Evolutionary conservation across 345 rosid species (phyloP), one percentile per base, ranked within the genome.

Genomic region (Gossypium raimondii): DNA sequence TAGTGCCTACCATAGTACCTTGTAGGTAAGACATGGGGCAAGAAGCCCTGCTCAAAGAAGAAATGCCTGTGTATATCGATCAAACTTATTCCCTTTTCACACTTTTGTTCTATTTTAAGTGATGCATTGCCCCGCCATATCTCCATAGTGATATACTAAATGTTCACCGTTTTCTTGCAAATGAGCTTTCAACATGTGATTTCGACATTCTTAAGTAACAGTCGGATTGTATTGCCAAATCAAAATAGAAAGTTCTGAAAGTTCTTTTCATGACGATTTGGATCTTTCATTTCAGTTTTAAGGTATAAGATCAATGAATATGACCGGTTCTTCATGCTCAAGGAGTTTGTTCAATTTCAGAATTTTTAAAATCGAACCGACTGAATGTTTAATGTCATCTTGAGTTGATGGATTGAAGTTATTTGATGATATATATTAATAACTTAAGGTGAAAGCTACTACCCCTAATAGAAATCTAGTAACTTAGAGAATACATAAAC

Each of bases 161-260:
- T 27, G 27, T 53, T 25, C 11, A 47, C 43, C 11, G 18, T 25
- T 25, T 43, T 43, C 57, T 12, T 51, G 79, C 56, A 59, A 70
- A 69, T 38, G 20, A 67, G 56, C 57, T 55, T 73, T 70, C 22
- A 38, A 13, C 75, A 56, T 55, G 13, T 29, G 75, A 55, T 18
- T 73, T 45, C 9, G 44, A 22, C 56, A 29, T 57, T 64, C 73
- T 56, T 51, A 22, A 55, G 18, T 17, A 55, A 18, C 11, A 55
- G 59, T 55, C 2, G 4, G 25, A 18, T 55, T 18, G 22, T 55
- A 55, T 55, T 55, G 22, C 41, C 41, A 7, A 1, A 18, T 55
- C 16, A 9, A 52, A 18, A 7, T 14, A 6, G 57, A 52, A 52
- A 52, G 18, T n/a, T 51, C 18, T 16, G 56, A 51, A 51, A 51